phyloP scores from a whole-genome alignment of 2,329 filamentous ascomycete genomes.

The Nigrospora sphaerica region DNA sequence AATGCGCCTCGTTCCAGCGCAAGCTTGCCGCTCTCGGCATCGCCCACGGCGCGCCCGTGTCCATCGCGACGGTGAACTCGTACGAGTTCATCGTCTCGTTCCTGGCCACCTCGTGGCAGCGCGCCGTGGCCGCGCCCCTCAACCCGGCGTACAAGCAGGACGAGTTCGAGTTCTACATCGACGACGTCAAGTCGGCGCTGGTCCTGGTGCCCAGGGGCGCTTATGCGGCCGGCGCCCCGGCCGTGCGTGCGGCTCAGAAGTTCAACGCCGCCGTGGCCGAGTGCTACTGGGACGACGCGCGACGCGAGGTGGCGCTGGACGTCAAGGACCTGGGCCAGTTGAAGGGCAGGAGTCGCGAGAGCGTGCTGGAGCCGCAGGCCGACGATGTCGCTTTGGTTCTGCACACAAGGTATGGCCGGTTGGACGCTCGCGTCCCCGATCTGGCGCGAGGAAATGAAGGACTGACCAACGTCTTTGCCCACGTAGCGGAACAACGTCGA shows the following conservation, averaged over 20 bases:
- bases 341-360: slow-evolving; percentile 30
- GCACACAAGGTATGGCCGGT: slow-evolving; percentile 55
- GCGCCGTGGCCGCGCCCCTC: slow-evolving; percentile 76
- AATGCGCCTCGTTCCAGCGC: slow-evolving; percentile 65
- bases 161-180: slow-evolving; percentile 89
- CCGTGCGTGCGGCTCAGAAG: slow-evolving; percentile 69
- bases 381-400: slow-evolving; percentile 77
- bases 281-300: slow-evolving; percentile 67
- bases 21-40: slow-evolving; percentile 74
- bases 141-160: slow-evolving; percentile 85
- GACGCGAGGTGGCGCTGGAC: slow-evolving; percentile 64
- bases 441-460: background rate
- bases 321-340: slow-evolving; percentile 71
- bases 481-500: slow-evolving; percentile 66
- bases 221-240: slow-evolving; percentile 58
- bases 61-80: slow-evolving; percentile 76
- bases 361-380: slow-evolving; percentile 46
- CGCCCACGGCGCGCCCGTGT: slow-evolving; percentile 62
- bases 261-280: slow-evolving; percentile 82
- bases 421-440: background rate
- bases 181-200: slow-evolving; percentile 74
- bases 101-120: slow-evolving; percentile 78
- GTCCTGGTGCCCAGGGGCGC: slow-evolving; percentile 69
- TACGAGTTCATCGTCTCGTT: slow-evolving; percentile 87
- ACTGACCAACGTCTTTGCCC: slow-evolving; percentile 14